These are phyloP conservation scores for Phytophthora boehmeriae DNA, from an alignment of 352 stramenopile species.

Conservation along the genomic window DNA sequence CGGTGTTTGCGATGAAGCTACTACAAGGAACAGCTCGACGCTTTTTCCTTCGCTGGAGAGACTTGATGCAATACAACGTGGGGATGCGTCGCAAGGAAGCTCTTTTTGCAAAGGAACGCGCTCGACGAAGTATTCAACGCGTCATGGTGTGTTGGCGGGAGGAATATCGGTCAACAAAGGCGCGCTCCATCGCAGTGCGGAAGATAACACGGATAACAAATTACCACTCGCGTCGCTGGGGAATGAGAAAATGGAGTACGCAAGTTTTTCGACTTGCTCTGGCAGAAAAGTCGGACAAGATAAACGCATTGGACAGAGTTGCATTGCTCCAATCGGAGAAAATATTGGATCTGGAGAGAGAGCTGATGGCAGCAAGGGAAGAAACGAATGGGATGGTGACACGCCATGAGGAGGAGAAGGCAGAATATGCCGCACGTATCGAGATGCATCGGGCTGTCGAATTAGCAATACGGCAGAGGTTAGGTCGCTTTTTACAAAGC, in stretches of 20 bases:
- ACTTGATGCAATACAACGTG: constrained; percentile 1
- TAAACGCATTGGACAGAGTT: constrained; percentile 5
- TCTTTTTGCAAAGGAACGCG: not conserved
- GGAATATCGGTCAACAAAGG: constrained; percentile 6
- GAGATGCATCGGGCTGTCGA: constrained; percentile 11
- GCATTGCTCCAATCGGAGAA: constrained; percentile 1
- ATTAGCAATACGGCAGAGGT: constrained; percentile 33
- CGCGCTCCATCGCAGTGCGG: not conserved
- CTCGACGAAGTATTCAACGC: not conserved
- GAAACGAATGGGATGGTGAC: not conserved
- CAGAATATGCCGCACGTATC: not conserved
- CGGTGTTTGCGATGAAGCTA: constrained; percentile 16
- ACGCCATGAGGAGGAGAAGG: constrained; percentile 21
- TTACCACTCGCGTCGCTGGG: constrained; percentile 8
- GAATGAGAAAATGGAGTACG: constrained; percentile 25
- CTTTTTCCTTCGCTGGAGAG: constrained; percentile 20
- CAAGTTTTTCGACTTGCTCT: constrained; percentile 24
- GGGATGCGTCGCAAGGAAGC: constrained; percentile 7
- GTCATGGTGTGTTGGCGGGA: constrained; percentile 18
- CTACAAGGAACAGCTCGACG: constrained; percentile 24
- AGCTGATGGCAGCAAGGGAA: constrained; percentile 2
- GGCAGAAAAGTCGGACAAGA: constrained; percentile 9
- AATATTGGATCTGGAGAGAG: constrained; percentile 16
- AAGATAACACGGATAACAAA: constrained; percentile 12
- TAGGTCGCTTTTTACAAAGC: constrained; percentile 42